These are phyloP conservation scores for Incumbomyces delicatus DNA, from an alignment of 2,329 filamentous ascomycete species.

Conservation along the genomic window DNA sequence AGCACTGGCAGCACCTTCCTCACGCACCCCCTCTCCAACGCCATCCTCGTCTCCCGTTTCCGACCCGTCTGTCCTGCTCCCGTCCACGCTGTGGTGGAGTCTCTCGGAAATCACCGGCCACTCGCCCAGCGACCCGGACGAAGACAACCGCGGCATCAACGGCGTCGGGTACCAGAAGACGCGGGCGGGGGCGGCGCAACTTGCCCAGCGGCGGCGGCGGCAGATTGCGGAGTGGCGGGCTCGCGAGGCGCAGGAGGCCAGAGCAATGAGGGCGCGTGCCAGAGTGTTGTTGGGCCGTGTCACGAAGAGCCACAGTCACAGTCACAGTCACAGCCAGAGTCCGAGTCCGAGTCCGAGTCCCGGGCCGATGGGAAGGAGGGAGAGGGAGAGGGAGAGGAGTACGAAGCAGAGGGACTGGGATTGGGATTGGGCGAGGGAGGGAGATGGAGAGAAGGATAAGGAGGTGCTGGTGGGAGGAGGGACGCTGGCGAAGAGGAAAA, in stretches of 20 bases:
- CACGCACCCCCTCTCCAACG: no score
- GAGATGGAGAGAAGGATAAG: no score
- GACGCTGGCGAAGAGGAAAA: no score
- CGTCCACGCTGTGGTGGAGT: conserved; percentile 37
- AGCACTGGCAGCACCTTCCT: no score
- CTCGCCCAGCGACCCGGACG: conserved; percentile 44
- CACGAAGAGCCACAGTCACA: conserved; percentile 1
- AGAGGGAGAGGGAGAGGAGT: not conserved
- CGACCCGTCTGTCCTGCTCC: no score
- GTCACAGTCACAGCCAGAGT: no score
- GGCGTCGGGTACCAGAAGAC: conserved; percentile 55
- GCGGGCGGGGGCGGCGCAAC: conserved; percentile 47
- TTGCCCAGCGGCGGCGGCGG: conserved; percentile 46
- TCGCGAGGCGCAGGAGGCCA: conserved; percentile 49
- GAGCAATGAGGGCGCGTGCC: conserved; percentile 44
- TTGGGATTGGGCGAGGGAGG: no score
- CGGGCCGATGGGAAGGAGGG: not conserved
- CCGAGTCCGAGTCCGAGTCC: no score
- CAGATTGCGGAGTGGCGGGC: conserved; percentile 52
- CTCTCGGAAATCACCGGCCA: conserved; percentile 55
- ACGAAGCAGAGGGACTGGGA: no score
- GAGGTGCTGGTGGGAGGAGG: no score
- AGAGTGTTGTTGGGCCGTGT: not conserved
- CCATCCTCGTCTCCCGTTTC: no score
- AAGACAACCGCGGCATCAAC: conserved; percentile 56